Conservation (phyloP, 2,329 filamentous ascomycete genomes). For the Botrytis aclada region DNA sequence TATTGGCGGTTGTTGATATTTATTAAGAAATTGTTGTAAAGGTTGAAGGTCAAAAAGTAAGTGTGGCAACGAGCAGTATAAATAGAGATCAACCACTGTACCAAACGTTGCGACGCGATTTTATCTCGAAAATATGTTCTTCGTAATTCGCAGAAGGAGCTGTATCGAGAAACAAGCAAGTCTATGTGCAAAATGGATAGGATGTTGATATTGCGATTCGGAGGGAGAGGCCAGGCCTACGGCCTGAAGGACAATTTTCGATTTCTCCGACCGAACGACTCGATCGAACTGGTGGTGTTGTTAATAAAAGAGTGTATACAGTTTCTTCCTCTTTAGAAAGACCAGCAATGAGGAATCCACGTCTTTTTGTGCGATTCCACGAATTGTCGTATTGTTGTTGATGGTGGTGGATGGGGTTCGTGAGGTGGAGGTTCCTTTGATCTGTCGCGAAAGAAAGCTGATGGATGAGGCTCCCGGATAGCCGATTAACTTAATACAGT, state of each 20-base stretch:
- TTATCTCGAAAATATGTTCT: slow-evolving; percentile 20
- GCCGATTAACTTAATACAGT: not conserved
- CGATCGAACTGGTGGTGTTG: slow-evolving; percentile 27
- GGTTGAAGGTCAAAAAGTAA: slow-evolving; percentile 9
- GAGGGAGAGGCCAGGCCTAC: slow-evolving; percentile 35
- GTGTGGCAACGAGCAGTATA: slow-evolving; percentile 22
- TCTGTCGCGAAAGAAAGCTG: slow-evolving; percentile 20
- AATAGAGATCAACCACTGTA: slow-evolving; percentile 21
- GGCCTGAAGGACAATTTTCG: slow-evolving; percentile 28
- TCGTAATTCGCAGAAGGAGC: slow-evolving; percentile 15
- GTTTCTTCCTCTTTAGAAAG: slow-evolving; percentile 37
- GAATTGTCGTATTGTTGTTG: slow-evolving; percentile 24
- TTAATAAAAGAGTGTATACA: slow-evolving; percentile 30
- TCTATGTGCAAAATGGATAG: slow-evolving; percentile 31
- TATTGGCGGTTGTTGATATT: slow-evolving; percentile 46
- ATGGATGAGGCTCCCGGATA: slow-evolving; percentile 15
- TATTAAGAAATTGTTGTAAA: slow-evolving; percentile 16
- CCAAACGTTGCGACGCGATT: slow-evolving; percentile 30
- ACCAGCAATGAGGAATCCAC: slow-evolving; percentile 36
- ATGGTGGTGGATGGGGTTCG: slow-evolving; percentile 22
- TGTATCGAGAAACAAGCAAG: slow-evolving; percentile 24
- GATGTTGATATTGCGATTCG: slow-evolving; percentile 31
- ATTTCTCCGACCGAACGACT: slow-evolving; percentile 28
- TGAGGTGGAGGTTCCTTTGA: slow-evolving; percentile 18
- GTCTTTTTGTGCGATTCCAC: slow-evolving; percentile 38